Percentiles rank a stretch among this genome's conserved stretches.
These are phyloP conservation scores for Neurospora sp. DNA, from an alignment of 495 filamentous ascomycete species.

Conservation along the genomic window DNA sequence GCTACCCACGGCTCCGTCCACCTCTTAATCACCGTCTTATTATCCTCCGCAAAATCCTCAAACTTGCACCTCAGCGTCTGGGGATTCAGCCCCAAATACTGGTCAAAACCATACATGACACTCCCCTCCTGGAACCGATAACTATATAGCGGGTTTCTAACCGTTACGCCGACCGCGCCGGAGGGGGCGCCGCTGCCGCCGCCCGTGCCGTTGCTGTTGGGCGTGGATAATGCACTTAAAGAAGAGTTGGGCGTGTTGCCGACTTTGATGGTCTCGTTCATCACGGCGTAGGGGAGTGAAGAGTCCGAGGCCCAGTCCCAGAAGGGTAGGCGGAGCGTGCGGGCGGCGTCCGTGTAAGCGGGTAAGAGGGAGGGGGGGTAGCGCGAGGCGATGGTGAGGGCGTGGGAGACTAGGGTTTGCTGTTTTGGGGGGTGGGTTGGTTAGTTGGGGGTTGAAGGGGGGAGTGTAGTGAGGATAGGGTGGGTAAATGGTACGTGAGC, in stretches of 20 bases:
- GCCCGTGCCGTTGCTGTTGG: background rate
- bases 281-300: conserved; percentile 19
- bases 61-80: no score
- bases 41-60: background rate
- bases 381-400: conserved; percentile 22
- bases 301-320: conserved; percentile 33
- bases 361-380: conserved; percentile 17
- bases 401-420: conserved; percentile 30
- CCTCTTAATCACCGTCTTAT: background rate
- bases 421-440: background rate
- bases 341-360: conserved; percentile 24
- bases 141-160: conserved; percentile 29
- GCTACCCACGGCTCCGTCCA: background rate
- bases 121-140: conserved; percentile 21
- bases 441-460: conserved; percentile 4
- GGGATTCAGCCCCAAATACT: no score
- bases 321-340: conserved; percentile 28
- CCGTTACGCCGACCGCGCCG: conserved; percentile 15
- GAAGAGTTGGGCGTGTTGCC: conserved; percentile 2
- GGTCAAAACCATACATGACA: background rate
- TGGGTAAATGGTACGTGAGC: background rate
- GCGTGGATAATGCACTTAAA: background rate
- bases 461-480: background rate
- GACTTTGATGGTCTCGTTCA: conserved; percentile 21
- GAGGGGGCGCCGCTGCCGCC: background rate